These are phyloP conservation scores for Baorangia bicolor DNA, from an alignment of 768 basidiomycete species.

Conservation along the genomic window DNA sequence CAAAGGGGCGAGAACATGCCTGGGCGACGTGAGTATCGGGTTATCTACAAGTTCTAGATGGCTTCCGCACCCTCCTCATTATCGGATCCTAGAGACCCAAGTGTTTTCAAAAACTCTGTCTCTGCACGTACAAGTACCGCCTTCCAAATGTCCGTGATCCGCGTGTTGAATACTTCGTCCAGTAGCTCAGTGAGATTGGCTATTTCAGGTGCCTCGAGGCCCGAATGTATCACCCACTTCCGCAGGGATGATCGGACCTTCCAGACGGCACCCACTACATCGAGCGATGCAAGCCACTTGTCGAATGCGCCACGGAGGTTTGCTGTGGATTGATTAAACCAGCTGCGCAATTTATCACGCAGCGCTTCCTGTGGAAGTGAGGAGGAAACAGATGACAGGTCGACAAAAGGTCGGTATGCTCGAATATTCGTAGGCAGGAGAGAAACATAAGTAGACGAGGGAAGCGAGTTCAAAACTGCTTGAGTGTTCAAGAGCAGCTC, in stretches of 20 bases:
- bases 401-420: constrained; percentile 84
- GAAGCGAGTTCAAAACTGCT: constrained; percentile 64
- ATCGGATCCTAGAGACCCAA: constrained; percentile 31
- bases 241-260: constrained; percentile 53
- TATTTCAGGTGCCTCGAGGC: constrained; percentile 50
- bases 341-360: constrained; percentile 49
- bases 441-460: constrained; percentile 80
- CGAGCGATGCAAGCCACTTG: constrained; percentile 59
- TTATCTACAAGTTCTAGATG: background rate
- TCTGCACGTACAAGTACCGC: constrained; percentile 43
- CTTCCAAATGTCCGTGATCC: constrained; percentile 62
- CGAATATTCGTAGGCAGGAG: constrained; percentile 70
- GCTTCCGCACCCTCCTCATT: constrained; percentile 18
- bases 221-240: constrained; percentile 44
- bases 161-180: constrained; percentile 53
- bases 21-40: constrained; percentile 28
- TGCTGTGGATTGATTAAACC: constrained; percentile 58
- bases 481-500: constrained; percentile 67
- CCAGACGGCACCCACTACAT: constrained; percentile 71
- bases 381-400: constrained; percentile 59
- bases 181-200: constrained; percentile 42
- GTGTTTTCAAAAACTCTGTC: constrained; percentile 43
- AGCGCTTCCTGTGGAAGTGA: constrained; percentile 46
- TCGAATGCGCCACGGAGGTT: constrained; percentile 45
- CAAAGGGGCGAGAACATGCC: constrained; percentile 48